Conservation (phyloP, 2,329 filamentous ascomycete species). For the Fusarium sp. region DNA sequence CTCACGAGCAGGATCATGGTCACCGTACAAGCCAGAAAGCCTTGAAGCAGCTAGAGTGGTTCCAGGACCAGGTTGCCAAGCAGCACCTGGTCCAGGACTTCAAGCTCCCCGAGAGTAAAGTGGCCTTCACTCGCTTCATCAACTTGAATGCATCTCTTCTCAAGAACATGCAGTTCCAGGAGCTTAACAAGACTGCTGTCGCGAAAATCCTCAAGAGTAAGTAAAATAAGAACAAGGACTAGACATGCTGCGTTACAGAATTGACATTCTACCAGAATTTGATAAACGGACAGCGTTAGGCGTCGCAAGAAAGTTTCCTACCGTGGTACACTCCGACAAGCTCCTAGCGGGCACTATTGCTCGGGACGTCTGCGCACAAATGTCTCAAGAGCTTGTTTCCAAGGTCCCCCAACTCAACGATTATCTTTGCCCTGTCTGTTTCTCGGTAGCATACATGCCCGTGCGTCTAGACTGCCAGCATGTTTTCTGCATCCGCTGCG, state of each 20-base stretch:
- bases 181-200: slow-evolving; percentile 83
- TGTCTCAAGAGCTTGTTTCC: slow-evolving; percentile 77
- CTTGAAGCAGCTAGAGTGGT: slow-evolving; percentile 75
- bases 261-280: slow-evolving; percentile 72
- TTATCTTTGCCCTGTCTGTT: slow-evolving; percentile 85
- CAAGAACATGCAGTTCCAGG: slow-evolving; percentile 84
- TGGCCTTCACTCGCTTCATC: slow-evolving; percentile 76
- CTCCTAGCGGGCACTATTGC: slow-evolving; percentile 76
- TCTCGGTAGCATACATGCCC: slow-evolving; percentile 82
- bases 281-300: slow-evolving; percentile 85
- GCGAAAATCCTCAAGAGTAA: slow-evolving; percentile 86
- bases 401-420: slow-evolving; percentile 86
- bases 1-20: slow-evolving; percentile 77
- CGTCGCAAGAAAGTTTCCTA: slow-evolving; percentile 72
- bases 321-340: slow-evolving; percentile 67
- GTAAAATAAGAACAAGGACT: slow-evolving; percentile 43
- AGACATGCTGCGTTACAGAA: neutral
- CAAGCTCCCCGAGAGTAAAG: slow-evolving; percentile 72
- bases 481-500: slow-evolving; percentile 85
- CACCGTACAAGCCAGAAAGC: slow-evolving; percentile 74
- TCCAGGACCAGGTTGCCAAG: slow-evolving; percentile 74
- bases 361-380: slow-evolving; percentile 78
- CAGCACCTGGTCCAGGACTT: slow-evolving; percentile 70
- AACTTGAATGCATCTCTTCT: slow-evolving; percentile 80
- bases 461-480: slow-evolving; percentile 81